A percentile compares a stretch with the other conserved stretches of the same genome.
phyloP scores from a whole-genome alignment of 352 stramenopile species.

The Phytopythium kandeliae region DNA sequence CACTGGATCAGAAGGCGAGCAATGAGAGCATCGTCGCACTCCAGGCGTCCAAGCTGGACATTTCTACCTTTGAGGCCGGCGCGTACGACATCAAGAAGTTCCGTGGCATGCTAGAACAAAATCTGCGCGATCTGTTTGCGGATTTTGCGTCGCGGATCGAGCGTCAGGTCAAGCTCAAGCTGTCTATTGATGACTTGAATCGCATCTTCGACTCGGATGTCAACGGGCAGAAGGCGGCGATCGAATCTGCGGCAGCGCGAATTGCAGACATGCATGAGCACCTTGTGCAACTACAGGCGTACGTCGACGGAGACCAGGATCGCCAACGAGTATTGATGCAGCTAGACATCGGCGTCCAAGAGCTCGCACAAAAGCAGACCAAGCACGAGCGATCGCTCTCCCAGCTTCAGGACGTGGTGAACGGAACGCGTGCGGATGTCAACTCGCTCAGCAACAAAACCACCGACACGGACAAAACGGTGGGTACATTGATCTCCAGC shows the following conservation, averaged over 20 bases:
- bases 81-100: slow-evolving; percentile 52
- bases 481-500: slow-evolving; percentile 4
- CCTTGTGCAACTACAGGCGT: slow-evolving; percentile 34
- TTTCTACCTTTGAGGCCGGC: slow-evolving; percentile 51
- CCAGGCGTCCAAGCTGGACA: slow-evolving; percentile 54
- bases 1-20: slow-evolving; percentile 43
- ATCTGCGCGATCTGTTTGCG: slow-evolving; percentile 50
- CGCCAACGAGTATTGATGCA: slow-evolving; percentile 44
- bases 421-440: slow-evolving; percentile 22
- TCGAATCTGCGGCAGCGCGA: slow-evolving; percentile 35
- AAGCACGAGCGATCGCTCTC: slow-evolving; percentile 32
- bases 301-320: slow-evolving; percentile 35
- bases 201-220: slow-evolving; percentile 53
- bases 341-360: slow-evolving; percentile 36
- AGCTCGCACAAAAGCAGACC: slow-evolving; percentile 47
- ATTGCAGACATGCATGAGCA: slow-evolving; percentile 54
- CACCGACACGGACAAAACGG: slow-evolving; percentile 12
- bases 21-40: slow-evolving; percentile 16
- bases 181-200: slow-evolving; percentile 61
- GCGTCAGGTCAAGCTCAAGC: slow-evolving; percentile 35
- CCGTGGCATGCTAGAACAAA: slow-evolving; percentile 44
- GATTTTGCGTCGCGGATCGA: slow-evolving; percentile 54
- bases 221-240: slow-evolving; percentile 36
- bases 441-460: slow-evolving; percentile 13
- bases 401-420: slow-evolving; percentile 28